Percentiles rank a stretch among this genome's conserved stretches.
These are phyloP conservation scores for Chalciporus sp. DNA, from an alignment of 1,284 basidiomycete species.

Conservation along the genomic window DNA sequence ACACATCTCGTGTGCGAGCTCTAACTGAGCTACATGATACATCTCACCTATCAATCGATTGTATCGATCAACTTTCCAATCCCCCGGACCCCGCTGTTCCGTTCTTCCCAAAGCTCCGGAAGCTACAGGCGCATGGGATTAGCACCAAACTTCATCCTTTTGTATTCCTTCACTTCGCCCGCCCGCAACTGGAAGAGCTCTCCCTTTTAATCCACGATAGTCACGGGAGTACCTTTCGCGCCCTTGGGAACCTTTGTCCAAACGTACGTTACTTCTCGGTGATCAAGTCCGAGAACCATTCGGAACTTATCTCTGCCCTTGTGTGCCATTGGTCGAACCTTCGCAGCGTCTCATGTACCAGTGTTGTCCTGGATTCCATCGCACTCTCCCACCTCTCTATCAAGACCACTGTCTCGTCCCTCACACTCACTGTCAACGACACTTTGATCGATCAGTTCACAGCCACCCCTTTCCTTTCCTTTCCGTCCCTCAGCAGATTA, in stretches of 20 bases:
- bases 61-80: not conserved
- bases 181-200: not conserved
- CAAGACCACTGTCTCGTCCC: not conserved
- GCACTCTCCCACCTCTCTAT: conserved; percentile 13
- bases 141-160: not conserved
- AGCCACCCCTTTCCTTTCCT: not conserved
- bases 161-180: not conserved
- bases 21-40: not conserved
- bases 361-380: not conserved
- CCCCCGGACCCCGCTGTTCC: not conserved
- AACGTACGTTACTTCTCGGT: not conserved
- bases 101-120: not conserved
- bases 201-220: not conserved
- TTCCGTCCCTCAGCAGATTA: not conserved
- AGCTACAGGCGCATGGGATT: not conserved
- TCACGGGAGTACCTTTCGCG: not conserved
- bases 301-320: conserved; percentile 6
- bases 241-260: not conserved
- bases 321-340: conserved; percentile 14
- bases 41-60: not conserved
- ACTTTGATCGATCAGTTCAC: not conserved
- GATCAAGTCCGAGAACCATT: not conserved
- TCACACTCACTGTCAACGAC: conserved; percentile 3
- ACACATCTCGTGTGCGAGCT: conserved; percentile 8
- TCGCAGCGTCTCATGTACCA: not conserved